phyloP scores from a whole-genome alignment of 495 filamentous ascomycete species.

The Parathielavia hyrcaniae region DNA sequence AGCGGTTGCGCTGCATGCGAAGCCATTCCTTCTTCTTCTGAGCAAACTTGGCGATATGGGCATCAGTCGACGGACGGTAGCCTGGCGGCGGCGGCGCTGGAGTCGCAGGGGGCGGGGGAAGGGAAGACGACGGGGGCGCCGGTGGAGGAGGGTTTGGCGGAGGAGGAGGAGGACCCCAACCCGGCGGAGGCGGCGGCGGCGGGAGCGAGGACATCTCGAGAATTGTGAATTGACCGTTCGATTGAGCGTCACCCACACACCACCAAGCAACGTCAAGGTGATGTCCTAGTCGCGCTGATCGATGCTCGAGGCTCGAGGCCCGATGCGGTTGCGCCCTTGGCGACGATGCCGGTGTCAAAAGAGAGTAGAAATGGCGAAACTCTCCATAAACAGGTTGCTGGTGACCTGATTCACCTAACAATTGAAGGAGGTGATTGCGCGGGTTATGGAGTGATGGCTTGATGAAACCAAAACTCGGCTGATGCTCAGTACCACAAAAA shows the following conservation, averaged over 20 bases:
- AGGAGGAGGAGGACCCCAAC: slow-evolving; percentile 46
- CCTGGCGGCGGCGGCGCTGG: slow-evolving; percentile 83
- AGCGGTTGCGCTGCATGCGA: slow-evolving; percentile 83
- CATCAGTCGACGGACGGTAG: slow-evolving; percentile 76
- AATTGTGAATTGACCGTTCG: background rate
- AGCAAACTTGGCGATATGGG: slow-evolving; percentile 87
- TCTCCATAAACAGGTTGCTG: slow-evolving; percentile 10
- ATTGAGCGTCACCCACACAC: background rate
- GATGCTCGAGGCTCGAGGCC: too few species aligned
- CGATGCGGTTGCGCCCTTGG: slow-evolving; percentile 4
- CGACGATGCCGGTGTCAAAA: background rate
- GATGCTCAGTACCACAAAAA: slow-evolving; percentile 24
- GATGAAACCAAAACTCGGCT: slow-evolving; percentile 28
- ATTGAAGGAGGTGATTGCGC: slow-evolving; percentile 20
- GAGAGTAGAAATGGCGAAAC: slow-evolving; percentile 1
- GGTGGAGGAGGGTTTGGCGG: slow-evolving; percentile 61
- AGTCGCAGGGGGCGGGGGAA: slow-evolving; percentile 58
- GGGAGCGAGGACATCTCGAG: slow-evolving; percentile 66
- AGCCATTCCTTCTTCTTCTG: slow-evolving; percentile 99
- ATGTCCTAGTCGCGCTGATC: background rate
- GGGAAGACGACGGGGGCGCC: slow-evolving; percentile 66
- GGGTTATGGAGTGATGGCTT: slow-evolving; percentile 12
- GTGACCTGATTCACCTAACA: slow-evolving; percentile 14
- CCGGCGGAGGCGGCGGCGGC: slow-evolving; percentile 55
- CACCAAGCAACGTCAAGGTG: background rate